Percentiles rank a stretch among this genome's conserved stretches.
Evolutionary conservation across 2,329 filamentous ascomycete species (phyloP).

Genomic region (Fusarium sp.): DNA sequence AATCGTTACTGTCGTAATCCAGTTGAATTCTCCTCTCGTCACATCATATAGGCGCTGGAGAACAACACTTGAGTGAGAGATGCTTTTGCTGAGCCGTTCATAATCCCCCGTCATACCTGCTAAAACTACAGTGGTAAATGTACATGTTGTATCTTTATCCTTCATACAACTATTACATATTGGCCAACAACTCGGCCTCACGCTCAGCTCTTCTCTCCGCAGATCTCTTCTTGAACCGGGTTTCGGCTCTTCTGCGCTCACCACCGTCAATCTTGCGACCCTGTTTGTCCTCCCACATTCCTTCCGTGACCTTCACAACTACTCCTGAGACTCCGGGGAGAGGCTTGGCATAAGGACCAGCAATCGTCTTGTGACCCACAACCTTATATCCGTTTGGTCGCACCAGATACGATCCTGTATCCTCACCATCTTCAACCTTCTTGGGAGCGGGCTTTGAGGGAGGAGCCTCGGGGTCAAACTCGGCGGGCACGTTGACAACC

Average conservation of each 20-base stretch:
- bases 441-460: conserved; percentile 43
- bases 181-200: conserved; percentile 56
- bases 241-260: conserved; percentile 88
- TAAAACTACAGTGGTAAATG: conserved; percentile 51
- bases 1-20: not conserved
- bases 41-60: not conserved
- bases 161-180: conserved; percentile 48
- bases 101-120: conserved; percentile 39
- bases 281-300: conserved; percentile 90
- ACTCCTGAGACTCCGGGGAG: conserved; percentile 75
- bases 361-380: conserved; percentile 75
- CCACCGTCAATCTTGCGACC: conserved; percentile 96
- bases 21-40: not conserved
- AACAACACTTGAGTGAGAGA: conserved; percentile 14
- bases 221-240: conserved; percentile 86
- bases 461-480: conserved; percentile 50
- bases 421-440: conserved; percentile 1
- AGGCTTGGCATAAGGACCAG: conserved; percentile 79
- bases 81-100: conserved; percentile 36
- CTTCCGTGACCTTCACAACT: conserved; percentile 79
- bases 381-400: conserved; percentile 70
- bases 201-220: conserved; percentile 80
- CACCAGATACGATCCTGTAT: conserved; percentile 33
- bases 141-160: conserved; percentile 44
- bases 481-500: conserved; percentile 68